Conservation (phyloP, 2,329 filamentous ascomycete species). For the Ascochyta rabiei region DNA sequence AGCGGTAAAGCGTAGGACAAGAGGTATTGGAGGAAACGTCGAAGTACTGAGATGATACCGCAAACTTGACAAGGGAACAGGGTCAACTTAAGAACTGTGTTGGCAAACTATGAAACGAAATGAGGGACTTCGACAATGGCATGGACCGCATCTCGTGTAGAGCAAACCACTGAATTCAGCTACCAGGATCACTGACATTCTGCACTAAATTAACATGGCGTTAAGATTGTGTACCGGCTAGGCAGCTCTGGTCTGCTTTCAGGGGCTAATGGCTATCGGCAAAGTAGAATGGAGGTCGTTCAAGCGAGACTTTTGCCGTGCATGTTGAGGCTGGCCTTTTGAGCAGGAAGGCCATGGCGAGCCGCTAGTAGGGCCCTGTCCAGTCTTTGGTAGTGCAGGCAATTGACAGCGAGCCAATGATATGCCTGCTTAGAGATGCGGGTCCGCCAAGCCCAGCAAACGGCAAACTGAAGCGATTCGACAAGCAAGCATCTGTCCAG, state of each 20-base stretch:
- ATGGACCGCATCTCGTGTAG: neutral
- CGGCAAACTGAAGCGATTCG: slow-evolving; percentile 4
- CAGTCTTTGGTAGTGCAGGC: neutral
- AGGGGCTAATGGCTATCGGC: neutral
- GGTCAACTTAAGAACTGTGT: neutral
- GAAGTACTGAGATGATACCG: neutral
- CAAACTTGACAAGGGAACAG: neutral
- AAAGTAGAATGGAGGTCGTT: neutral
- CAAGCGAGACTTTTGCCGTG: neutral
- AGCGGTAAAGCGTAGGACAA: neutral
- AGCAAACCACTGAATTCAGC: neutral
- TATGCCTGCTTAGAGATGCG: neutral
- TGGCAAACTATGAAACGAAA: neutral
- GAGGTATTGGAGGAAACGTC: neutral
- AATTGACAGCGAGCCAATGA: slow-evolving; percentile 15
- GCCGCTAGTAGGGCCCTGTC: neutral
- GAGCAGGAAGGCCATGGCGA: slow-evolving; percentile 5
- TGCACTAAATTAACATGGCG: neutral
- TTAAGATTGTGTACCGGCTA: neutral
- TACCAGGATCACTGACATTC: neutral
- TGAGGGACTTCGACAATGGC: neutral
- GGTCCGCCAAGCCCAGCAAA: neutral
- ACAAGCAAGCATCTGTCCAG: neutral
- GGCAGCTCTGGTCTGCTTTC: neutral
- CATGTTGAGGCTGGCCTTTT: neutral